Percentiles rank a stretch among this genome's conserved stretches.
phyloP scores from a whole-genome alignment of 176 grass and related monocot species.

The Ensete glaucum region DNA sequence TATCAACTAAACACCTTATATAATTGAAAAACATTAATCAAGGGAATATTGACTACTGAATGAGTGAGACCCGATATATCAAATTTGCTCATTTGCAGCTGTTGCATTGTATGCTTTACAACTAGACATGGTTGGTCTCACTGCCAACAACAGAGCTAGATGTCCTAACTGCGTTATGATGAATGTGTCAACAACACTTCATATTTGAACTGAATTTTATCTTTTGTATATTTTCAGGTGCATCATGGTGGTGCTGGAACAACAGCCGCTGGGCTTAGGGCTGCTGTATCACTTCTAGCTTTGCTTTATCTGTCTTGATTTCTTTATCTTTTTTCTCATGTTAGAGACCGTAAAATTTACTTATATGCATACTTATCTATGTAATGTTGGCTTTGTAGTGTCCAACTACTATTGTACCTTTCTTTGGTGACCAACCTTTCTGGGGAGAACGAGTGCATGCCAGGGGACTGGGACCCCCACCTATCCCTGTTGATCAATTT shows the following conservation, averaged over 20 bases:
- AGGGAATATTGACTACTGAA: no score
- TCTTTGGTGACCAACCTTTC: slow-evolving; percentile 94
- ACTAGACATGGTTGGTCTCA: no score
- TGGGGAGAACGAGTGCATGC: slow-evolving; percentile 91
- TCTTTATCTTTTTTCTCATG: neutral
- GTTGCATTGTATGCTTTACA: no score
- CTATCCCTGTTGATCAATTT: slow-evolving; percentile 85
- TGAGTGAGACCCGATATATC: neutral
- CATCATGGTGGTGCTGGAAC: slow-evolving; percentile 99
- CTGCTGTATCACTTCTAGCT: slow-evolving; percentile 40
- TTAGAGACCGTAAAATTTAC: neutral
- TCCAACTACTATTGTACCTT: slow-evolving; percentile 90
- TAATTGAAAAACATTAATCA: no score
- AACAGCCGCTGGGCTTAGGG: slow-evolving; percentile 86
- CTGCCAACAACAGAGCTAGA: no score
- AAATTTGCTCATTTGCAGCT: no score
- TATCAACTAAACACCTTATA: no score
- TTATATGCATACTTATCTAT: neutral
- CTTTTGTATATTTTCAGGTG: slow-evolving; percentile 38
- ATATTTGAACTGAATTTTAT: no score
- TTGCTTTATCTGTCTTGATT: slow-evolving; percentile 7
- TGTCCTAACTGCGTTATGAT: no score
- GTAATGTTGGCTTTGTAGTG: slow-evolving; percentile 44
- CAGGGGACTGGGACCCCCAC: slow-evolving; percentile 68
- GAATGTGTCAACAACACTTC: no score